A percentile compares a stretch with the other conserved stretches of the same genome.
phyloP scores from a whole-genome alignment of 306 rosid species.

The Dryas alaskensis region DNA sequence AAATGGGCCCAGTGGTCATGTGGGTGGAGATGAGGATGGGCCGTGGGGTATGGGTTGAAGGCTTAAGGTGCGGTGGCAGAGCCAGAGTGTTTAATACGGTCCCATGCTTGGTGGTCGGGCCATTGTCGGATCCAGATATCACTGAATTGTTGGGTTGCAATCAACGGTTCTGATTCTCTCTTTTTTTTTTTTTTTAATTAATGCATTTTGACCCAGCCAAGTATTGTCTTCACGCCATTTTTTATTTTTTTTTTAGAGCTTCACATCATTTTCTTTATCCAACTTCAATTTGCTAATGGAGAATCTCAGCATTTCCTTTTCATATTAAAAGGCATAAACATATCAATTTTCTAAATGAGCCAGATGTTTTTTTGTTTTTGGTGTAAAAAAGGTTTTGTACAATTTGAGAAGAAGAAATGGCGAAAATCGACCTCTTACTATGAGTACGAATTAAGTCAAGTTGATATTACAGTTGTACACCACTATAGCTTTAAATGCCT shows the following conservation, averaged over 20 bases:
- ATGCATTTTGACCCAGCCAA: background rate
- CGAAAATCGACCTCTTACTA: too few relatives aligned
- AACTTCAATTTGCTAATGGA: background rate
- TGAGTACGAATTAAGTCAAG: too few relatives aligned
- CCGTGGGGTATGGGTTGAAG: background rate
- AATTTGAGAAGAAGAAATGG: too few relatives aligned
- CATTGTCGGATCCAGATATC: conserved; percentile 15
- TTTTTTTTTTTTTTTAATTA: background rate
- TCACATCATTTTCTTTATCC: too few relatives aligned
- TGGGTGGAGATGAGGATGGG: conserved; percentile 8
- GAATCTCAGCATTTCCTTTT: conserved; percentile 12
- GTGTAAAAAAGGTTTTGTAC: too few relatives aligned
- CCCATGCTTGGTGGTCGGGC: conserved; percentile 30
- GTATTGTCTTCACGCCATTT: too few relatives aligned
- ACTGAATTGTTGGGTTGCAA: conserved; percentile 1
- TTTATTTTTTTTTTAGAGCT: background rate
- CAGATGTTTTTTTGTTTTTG: too few relatives aligned
- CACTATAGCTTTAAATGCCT: too few relatives aligned
- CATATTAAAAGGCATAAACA: background rate
- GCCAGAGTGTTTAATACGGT: conserved; percentile 13
- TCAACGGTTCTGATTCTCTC: conserved; percentile 22
- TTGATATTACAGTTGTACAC: too few relatives aligned
- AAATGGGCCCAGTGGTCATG: background rate
- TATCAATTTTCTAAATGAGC: too few relatives aligned
- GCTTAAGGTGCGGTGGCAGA: background rate